Conservation (phyloP, 768 basidiomycete species). For the Sistotremastrum niveocremeum region DNA sequence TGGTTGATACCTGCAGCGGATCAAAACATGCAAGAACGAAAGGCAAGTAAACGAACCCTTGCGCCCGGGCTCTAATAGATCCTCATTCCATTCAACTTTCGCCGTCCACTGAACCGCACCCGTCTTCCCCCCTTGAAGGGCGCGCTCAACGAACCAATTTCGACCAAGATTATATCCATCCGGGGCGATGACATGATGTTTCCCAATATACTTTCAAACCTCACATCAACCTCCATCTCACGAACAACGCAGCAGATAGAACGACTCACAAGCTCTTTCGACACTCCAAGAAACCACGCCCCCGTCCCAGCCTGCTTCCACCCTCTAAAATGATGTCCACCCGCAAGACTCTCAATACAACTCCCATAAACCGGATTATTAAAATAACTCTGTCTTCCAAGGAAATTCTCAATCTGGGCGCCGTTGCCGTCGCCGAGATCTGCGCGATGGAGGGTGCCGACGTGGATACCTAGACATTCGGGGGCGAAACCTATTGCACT, state of each 20-base stretch:
- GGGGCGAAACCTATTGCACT: conserved; percentile 73
- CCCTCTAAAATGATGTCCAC: conserved; percentile 79
- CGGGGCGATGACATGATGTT: conserved; percentile 58
- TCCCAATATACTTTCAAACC: conserved; percentile 32
- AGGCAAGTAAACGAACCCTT: conserved; percentile 31
- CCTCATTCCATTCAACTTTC: conserved; percentile 61
- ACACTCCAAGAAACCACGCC: conserved; percentile 82
- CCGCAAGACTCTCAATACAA: conserved; percentile 77
- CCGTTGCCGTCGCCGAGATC: conserved; percentile 76
- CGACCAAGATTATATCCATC: conserved; percentile 78
- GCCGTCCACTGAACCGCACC: conserved; percentile 62
- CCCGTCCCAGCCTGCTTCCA: conserved; percentile 83
- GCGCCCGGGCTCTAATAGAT: conserved; percentile 53
- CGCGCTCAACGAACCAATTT: conserved; percentile 60
- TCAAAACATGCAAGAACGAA: not conserved
- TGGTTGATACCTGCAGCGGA: conserved; percentile 54
- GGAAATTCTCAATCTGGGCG: conserved; percentile 49
- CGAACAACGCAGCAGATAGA: too few species aligned
- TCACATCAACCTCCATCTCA: not conserved
- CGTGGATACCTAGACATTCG: conserved; percentile 72
- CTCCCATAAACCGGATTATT: conserved; percentile 60
- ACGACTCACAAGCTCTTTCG: conserved; percentile 47
- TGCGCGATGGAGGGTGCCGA: conserved; percentile 62
- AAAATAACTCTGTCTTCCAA: conserved; percentile 67
- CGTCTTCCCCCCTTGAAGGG: conserved; percentile 46